A percentile compares a stretch with the other conserved stretches of the same genome.
Evolutionary conservation across 2,329 filamentous ascomycete species (phyloP).

Genomic region (Aspergillus neotritici): DNA sequence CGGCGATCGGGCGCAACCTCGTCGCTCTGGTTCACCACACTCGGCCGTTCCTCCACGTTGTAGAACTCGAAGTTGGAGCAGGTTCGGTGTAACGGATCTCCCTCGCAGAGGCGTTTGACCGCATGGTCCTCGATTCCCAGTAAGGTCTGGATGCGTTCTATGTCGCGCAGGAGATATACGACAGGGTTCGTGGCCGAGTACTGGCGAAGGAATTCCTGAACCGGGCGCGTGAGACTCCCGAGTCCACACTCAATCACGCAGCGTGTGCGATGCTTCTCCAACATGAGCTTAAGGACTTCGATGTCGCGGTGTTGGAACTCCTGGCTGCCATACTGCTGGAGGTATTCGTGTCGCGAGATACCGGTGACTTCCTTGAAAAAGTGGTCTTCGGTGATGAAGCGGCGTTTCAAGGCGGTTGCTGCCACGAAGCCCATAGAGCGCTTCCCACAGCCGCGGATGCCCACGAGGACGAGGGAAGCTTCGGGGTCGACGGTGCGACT

Average conservation of each 20-base stretch:
- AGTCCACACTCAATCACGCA: slow-evolving; percentile 43
- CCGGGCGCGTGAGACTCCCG: slow-evolving; percentile 38
- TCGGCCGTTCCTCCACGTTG: slow-evolving; percentile 44
- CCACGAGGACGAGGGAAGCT: slow-evolving; percentile 39
- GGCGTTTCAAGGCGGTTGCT: slow-evolving; percentile 38
- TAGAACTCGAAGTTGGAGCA: slow-evolving; percentile 47
- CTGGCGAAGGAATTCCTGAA: slow-evolving; percentile 37
- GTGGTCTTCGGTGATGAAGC: slow-evolving; percentile 42
- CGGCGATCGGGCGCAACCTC: slow-evolving; percentile 40
- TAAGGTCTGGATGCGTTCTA: slow-evolving; percentile 35
- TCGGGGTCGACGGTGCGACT: slow-evolving; percentile 23
- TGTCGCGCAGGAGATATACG: slow-evolving; percentile 39
- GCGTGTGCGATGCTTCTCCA: slow-evolving; percentile 38
- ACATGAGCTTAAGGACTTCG: slow-evolving; percentile 39
- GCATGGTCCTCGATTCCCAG: slow-evolving; percentile 42
- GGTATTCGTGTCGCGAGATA: slow-evolving; percentile 37
- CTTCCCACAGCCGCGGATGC: slow-evolving; percentile 42
- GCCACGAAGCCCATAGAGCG: slow-evolving; percentile 41
- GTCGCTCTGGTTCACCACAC: slow-evolving; percentile 13
- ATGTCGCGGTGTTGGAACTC: slow-evolving; percentile 40
- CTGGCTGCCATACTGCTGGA: slow-evolving; percentile 36
- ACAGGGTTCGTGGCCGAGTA: slow-evolving; percentile 37
- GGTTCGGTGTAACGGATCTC: slow-evolving; percentile 42
- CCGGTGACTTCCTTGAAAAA: slow-evolving; percentile 41
- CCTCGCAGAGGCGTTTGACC: slow-evolving; percentile 38